phyloP scores from a whole-genome alignment of 768 basidiomycete genomes.

The Podaxis mareebaensis region DNA sequence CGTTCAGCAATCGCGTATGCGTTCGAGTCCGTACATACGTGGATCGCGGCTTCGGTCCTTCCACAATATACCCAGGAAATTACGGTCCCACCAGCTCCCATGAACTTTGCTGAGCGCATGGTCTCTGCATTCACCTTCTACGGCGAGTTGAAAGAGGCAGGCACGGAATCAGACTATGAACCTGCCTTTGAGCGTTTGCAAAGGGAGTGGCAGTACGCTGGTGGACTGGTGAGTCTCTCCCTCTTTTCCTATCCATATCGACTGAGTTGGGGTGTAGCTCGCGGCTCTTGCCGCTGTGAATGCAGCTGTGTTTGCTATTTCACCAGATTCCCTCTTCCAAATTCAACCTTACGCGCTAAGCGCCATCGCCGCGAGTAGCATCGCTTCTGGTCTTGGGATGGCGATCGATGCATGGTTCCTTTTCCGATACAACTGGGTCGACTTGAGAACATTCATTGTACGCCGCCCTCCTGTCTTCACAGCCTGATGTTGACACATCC shows the following conservation, averaged over 20 bases:
- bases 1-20: background rate
- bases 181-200: conserved; percentile 46
- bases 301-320: conserved; percentile 67
- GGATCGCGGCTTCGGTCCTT: conserved; percentile 38
- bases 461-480: conserved; percentile 18
- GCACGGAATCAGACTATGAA: conserved; percentile 50
- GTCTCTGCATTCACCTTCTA: conserved; percentile 59
- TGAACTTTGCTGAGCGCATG: conserved; percentile 30
- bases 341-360: conserved; percentile 47
- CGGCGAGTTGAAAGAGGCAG: conserved; percentile 50
- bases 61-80: conserved; percentile 23
- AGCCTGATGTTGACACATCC: background rate
- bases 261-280: conserved; percentile 37
- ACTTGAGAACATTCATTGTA: conserved; percentile 55
- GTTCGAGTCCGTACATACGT: conserved; percentile 14
- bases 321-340: conserved; percentile 49
- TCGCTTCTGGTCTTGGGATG: conserved; percentile 67
- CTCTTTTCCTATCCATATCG: background rate
- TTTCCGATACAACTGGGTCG: conserved; percentile 57
- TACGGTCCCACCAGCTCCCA: conserved; percentile 13
- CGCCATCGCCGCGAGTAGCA: conserved; percentile 57
- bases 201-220: conserved; percentile 66
- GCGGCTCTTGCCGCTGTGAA: conserved; percentile 58
- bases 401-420: conserved; percentile 66
- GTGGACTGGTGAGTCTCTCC: conserved; percentile 52